A percentile compares a stretch with the other conserved stretches of the same genome.
Conservation (phyloP, 495 filamentous ascomycete genomes). For the Hypoxylon fragiforme region DNA sequence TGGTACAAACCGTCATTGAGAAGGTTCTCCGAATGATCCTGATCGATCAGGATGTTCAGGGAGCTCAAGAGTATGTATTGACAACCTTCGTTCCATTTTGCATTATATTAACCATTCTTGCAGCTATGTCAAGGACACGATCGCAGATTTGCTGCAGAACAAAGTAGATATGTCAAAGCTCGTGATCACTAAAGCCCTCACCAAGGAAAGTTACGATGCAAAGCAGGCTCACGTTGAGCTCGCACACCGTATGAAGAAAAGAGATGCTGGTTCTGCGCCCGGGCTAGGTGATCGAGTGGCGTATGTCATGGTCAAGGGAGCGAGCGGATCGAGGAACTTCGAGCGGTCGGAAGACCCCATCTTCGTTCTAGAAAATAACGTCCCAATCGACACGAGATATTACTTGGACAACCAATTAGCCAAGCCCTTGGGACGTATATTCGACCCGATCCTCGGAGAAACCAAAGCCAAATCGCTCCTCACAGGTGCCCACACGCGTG, state of each 20-base stretch:
- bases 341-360: slow-evolving; percentile 96
- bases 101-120: slow-evolving; percentile 20
- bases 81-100: not conserved
- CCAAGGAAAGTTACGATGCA: slow-evolving; percentile 77
- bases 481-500: slow-evolving; percentile 88
- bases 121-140: slow-evolving; percentile 95
- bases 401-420: slow-evolving; percentile 98
- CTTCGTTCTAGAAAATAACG: slow-evolving; percentile 94
- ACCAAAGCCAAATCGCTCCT: slow-evolving; percentile 81
- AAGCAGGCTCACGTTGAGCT: slow-evolving; percentile 97
- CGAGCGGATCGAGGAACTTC: slow-evolving; percentile 86
- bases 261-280: slow-evolving; percentile 94
- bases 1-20: slow-evolving; percentile 97
- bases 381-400: slow-evolving; percentile 98
- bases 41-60: slow-evolving; percentile 85
- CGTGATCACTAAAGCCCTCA: slow-evolving; percentile 96
- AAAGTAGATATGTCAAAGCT: slow-evolving; percentile 99
- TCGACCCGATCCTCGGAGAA: slow-evolving; percentile 95
- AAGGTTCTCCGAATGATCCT: slow-evolving; percentile 94
- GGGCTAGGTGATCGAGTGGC: slow-evolving; percentile 93
- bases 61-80: slow-evolving; percentile 83
- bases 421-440: slow-evolving; percentile 91
- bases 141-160: slow-evolving; percentile 93
- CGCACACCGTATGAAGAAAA: slow-evolving; percentile 91
- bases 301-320: slow-evolving; percentile 96